Conservation (phyloP, 495 filamentous ascomycete species). For the Cercophora samala region DNA sequence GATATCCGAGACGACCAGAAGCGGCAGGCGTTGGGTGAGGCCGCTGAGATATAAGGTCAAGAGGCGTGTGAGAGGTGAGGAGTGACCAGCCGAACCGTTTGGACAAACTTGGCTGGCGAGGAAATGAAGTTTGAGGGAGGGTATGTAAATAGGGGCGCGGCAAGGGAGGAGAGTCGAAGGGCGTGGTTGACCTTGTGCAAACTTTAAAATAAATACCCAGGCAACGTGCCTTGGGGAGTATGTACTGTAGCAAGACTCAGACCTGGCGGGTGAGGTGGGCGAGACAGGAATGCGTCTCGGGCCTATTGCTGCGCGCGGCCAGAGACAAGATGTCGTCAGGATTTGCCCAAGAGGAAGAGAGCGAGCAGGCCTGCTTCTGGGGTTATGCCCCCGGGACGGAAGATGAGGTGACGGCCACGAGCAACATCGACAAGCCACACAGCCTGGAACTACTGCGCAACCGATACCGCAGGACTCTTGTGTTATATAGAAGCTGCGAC, state of each 20-base stretch:
- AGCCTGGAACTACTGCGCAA: background rate
- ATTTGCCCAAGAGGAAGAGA: background rate
- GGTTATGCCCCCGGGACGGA: conserved; percentile 2
- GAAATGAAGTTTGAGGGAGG: background rate
- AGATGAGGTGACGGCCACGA: conserved; percentile 2
- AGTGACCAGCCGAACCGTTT: conserved; percentile 1
- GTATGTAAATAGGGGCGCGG: background rate
- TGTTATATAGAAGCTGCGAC: conserved; percentile 21
- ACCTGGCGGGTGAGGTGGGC: background rate
- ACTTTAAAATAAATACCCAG: background rate
- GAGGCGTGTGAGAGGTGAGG: conserved; percentile 7
- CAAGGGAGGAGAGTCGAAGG: background rate
- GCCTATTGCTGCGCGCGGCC: conserved; percentile 3
- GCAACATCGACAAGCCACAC: conserved; percentile 2
- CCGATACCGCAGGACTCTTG: conserved; percentile 7
- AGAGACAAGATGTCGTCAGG: conserved; percentile 3
- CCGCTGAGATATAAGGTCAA: background rate
- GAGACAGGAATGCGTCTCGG: conserved; percentile 12
- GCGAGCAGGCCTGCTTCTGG: background rate
- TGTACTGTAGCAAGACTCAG: conserved; percentile 3
- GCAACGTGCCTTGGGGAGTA: background rate
- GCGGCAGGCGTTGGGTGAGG: conserved; percentile 2
- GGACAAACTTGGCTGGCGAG: background rate
- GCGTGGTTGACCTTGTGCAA: conserved; percentile 2
- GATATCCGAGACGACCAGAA: conserved; percentile 14